Evolutionary conservation across 2,329 filamentous ascomycete genomes (phyloP), one percentile per base, ranked within the genome.

Genomic region (Penicillium sp.): DNA sequence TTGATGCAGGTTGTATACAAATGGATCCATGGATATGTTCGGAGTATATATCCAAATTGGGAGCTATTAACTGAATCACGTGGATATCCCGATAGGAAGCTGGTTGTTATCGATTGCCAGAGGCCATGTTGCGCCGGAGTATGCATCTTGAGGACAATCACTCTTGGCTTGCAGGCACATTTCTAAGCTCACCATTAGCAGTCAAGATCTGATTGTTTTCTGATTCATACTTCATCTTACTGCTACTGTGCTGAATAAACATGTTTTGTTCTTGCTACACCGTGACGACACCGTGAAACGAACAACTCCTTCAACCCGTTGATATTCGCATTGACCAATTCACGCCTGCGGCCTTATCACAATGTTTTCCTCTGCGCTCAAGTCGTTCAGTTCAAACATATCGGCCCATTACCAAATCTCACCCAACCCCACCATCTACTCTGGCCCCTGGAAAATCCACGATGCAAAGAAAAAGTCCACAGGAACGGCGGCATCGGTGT

Each of bases 401-500:
- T 87, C 86, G 56, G 86, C 88, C 70, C 95, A 96, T 77, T 99
- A 99, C 76, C 85, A 88, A 63, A 81, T 97, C 61, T 87, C 90
- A 19, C 81, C 86, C 26, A 85, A 84, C 56, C 84, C 89, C 10
- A 87, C 85, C n/a, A 89, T 91, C 47, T 85, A 85, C 48, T 90
- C 92, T 14, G 94, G 94, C 16, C 90, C 92, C 55, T 99, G 94
- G 94, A 96, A 91, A 78, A 94, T 99, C 67, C 93, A 93, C 81
- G 92, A 97, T 77, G 92, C 90, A 55, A 97, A 96, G 79, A 95
- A 95, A 78, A 97, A 97, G 76, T 91, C 89, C 29, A 96, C 91
- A 0, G 90, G 90, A 62, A 96, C 94, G 72, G 74, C 87, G 7
- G 94, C 88, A 51, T 97, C 92, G 14, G 86, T 97, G 62, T 99